phyloP scores from a whole-genome alignment of 1,284 basidiomycete genomes.

The Leccinum ponderosum region DNA sequence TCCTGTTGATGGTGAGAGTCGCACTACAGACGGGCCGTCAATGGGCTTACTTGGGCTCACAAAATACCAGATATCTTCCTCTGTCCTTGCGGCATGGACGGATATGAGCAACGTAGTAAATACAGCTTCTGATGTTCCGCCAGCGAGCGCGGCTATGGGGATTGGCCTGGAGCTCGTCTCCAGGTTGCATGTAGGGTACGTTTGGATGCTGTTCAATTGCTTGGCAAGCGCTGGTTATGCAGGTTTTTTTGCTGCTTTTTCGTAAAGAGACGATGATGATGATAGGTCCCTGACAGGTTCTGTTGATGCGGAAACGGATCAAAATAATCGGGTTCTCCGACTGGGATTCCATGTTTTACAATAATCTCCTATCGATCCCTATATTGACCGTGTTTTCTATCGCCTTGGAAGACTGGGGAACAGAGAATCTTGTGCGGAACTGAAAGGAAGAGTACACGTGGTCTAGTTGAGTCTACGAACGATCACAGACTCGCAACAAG shows the following conservation, averaged over 20 bases:
- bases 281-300: constrained; percentile 52
- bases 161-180: constrained; percentile 47
- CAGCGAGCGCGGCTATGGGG: constrained; percentile 41
- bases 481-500: constrained; percentile 40
- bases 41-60: not conserved
- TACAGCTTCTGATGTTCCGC: constrained; percentile 39
- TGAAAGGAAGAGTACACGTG: constrained; percentile 42
- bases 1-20: constrained; percentile 83
- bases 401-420: constrained; percentile 89
- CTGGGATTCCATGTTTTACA: constrained; percentile 99
- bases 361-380: constrained; percentile 95
- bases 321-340: constrained; percentile 98
- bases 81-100: constrained; percentile 93
- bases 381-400: constrained; percentile 85
- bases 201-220: constrained; percentile 98
- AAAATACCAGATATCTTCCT: constrained; percentile 77
- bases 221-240: constrained; percentile 91
- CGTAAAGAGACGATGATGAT: constrained; percentile 7
- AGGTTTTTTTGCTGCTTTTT: constrained; percentile 35
- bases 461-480: constrained; percentile 7
- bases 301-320: constrained; percentile 97
- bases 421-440: constrained; percentile 76
- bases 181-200: constrained; percentile 81
- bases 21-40: not conserved
- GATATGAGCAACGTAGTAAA: constrained; percentile 69